These are phyloP conservation scores for Naegleria lovaniensis DNA, from an alignment of 208 protist genomes.

Conservation along the genomic window DNA sequence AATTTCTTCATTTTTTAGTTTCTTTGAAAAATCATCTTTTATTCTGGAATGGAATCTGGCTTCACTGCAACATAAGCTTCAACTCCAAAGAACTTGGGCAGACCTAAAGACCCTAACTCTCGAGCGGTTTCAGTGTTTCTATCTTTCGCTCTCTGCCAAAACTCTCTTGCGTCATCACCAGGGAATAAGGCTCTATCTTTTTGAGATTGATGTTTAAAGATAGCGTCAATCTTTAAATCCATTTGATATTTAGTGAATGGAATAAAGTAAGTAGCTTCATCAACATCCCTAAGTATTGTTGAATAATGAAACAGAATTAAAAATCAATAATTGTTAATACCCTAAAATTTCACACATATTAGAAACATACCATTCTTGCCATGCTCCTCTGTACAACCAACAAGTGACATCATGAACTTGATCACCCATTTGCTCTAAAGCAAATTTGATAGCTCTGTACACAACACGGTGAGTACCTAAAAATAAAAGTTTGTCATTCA, in stretches of 20 bases:
- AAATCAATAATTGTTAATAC: no score
- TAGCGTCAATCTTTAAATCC: constrained; percentile 45
- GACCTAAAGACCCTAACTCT: constrained; percentile 11
- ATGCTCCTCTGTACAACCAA: constrained; percentile 58
- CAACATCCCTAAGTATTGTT: constrained; percentile 27
- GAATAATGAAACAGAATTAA: no score
- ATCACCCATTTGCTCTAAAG: constrained; percentile 36
- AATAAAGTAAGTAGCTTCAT: constrained; percentile 48
- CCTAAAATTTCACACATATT: no score
- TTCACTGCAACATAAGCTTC: constrained; percentile 20
- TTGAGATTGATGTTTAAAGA: constrained; percentile 62
- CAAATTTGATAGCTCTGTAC: constrained; percentile 40
- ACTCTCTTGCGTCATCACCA: constrained; percentile 51
- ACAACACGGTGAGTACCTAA: constrained; percentile 54
- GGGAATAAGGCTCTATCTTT: constrained; percentile 56
- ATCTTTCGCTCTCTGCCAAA: constrained; percentile 52
- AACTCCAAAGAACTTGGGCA: constrained; percentile 27
- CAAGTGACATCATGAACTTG: constrained; percentile 32
- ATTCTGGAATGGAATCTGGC: background rate
- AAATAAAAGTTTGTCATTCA: background rate
- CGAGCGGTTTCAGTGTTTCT: constrained; percentile 42
- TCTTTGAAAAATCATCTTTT: background rate
- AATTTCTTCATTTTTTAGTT: no score
- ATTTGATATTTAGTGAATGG: constrained; percentile 46
- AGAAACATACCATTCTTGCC: constrained; percentile 49